Base-by-base conservation (phyloP, 2,329 filamentous ascomycete genomes). In the Ophiostoma sp. region DNA sequence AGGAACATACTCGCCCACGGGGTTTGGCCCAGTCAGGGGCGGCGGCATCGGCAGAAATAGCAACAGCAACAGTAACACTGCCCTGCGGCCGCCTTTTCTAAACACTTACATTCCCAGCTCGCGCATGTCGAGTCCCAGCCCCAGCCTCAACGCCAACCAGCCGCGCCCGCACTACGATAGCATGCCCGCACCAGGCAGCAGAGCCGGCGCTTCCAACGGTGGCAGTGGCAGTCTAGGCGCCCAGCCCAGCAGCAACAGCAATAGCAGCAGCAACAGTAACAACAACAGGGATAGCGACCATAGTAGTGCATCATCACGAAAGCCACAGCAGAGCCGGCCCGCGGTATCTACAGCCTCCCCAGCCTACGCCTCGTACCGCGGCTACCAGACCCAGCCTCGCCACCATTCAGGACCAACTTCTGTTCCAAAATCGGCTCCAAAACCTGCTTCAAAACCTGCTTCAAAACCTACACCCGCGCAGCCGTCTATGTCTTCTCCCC, bases 81-180 rank as follows among this genome's bases (percentile, higher is more conserved):
- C 10, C 27, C 31, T 48, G 23, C n/a, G 48, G 6, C n/a, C 44
- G 5, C 60, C 54, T 1, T 68, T 69, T 64, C 39, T 69, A 20
- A 65, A 67, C n/a, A 72, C 72, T 3, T 73, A 74, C 57, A 64
- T 73, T 1, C 73, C 73, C 5, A 72, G 68, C 67, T 72, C 70
- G 48, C 57, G 67, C 41, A 33, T 67, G 52, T 71, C 72, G 4
- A 70, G 67, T 31, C 70, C 70, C 7, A 67, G 64, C 33, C 48
- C 65, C 20, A 69, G 57, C 57, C 11, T 15, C 39, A 41, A 15
- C 4, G 39, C 39, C 8, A 41, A 64, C 35, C 35, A 72, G 33
- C 31, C 27, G 4, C 60, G 6, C 33, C 44, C 60, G 23, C 57
- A 62, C 57, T 27, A 54, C n/a, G 52, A 54, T 20, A 17, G 27